Base-by-base conservation (phyloP, 1,284 basidiomycete genomes). In the Fistulinella staudtii region DNA sequence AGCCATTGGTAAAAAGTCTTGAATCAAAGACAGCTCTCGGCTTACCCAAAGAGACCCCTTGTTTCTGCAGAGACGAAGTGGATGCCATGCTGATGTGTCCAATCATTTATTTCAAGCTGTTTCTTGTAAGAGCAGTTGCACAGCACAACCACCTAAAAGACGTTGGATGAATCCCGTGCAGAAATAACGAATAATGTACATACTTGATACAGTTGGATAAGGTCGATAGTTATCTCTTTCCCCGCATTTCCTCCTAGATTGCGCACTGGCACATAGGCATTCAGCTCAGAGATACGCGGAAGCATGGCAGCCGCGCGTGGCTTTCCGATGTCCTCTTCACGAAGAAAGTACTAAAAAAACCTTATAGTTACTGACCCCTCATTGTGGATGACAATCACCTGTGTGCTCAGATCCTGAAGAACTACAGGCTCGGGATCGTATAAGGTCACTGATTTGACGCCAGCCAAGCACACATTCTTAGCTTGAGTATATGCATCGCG, bases 401-500 rank as follows among this genome's bases (percentile, higher is more conserved):
- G 93, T 6, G 93, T 91, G 63, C 93, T 89, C 37, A 99, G 77
- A 69, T 99, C 96, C 53, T 88, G 82, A 31, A 95, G 64, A 37
- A 80, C 77, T 15, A 95, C 89, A 7, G 83, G 89, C 50, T 92
- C 85, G 8, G 95, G 94, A 68, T 99, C 96, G 63, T 85, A 98
- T 51, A 99, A 77, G 14, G 94, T 97, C 35, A 99, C 95, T 18
- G 91, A 94, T 73, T 98, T 99, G 46, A 99, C 96, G 51, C 96
- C 96, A 38, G 96, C 96, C 38, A 99, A 77, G 38, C 85, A 88
- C 43, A 98, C 77, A 64, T 99, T 93, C 76, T 99, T 99, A 52
- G 96, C 95, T 96, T 55, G n/a, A 39, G 17, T 21, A 46, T 47
- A 51, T 38, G 40, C 25, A 22, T 31, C 11, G 21, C 11, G 3